Percentiles rank a stretch among this genome's conserved stretches.
Evolutionary conservation across 805 yeast species (phyloP).

Genomic region (Yarrowia bubula): DNA sequence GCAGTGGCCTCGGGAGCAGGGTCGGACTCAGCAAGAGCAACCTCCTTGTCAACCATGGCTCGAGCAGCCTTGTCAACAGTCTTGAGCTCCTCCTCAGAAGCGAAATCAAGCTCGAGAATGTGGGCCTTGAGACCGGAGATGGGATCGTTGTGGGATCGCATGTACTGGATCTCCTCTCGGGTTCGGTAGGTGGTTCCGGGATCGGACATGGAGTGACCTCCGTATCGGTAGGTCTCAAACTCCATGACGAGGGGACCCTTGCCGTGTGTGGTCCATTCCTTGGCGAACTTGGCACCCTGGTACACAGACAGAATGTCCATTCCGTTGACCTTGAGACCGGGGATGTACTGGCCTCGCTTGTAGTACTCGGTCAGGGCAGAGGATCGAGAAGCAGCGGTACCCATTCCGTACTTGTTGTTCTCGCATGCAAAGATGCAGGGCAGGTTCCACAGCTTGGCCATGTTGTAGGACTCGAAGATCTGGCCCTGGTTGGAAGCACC

Average conservation of each 20-base stretch:
- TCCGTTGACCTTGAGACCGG: constrained; percentile 97
- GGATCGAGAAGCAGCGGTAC: constrained; percentile 95
- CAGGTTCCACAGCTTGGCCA: constrained; percentile 98
- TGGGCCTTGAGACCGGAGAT: constrained; percentile 92
- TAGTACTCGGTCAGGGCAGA: constrained; percentile 95
- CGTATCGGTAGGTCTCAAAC: constrained; percentile 98
- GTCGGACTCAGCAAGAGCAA: constrained; percentile 86
- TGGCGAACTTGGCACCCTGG: constrained; percentile 95
- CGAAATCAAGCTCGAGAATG: constrained; percentile 75
- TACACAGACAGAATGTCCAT: constrained; percentile 95
- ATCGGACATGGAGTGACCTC: constrained; percentile 99
- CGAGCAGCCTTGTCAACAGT: constrained; percentile 94
- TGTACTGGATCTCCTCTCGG: constrained; percentile 98
- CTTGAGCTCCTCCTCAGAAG: constrained; percentile 93
- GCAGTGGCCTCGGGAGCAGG: constrained; percentile 95
- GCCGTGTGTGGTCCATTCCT: constrained; percentile 90
- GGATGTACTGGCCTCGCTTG: constrained; percentile 99
- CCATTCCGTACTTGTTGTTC: constrained; percentile 99
- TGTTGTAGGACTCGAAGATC: constrained; percentile 95
- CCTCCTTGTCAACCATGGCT: constrained; percentile 92
- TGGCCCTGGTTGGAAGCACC: constrained; percentile 99
- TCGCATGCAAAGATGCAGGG: constrained; percentile 96
- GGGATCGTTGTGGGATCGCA: constrained; percentile 98
- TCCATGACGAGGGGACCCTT: constrained; percentile 96
- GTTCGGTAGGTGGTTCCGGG: constrained; percentile 99